Evolutionary conservation across 139 green algal species (phyloP).

Genomic region (Tetraselmis striata): DNA sequence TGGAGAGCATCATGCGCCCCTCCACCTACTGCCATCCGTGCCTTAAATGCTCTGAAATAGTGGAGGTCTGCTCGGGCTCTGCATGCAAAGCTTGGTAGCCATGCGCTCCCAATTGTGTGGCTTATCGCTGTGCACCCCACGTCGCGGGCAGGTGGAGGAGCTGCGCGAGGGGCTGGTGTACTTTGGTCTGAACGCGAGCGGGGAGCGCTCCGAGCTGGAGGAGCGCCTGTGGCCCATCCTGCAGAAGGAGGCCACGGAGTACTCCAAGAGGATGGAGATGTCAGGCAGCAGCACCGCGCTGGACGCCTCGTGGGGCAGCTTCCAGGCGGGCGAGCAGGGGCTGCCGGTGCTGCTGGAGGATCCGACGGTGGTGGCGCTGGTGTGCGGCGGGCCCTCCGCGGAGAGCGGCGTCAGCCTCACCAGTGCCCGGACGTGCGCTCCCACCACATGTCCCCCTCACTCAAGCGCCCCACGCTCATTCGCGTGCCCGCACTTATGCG

Average conservation of each 20-base stretch:
- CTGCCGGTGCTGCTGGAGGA: background rate
- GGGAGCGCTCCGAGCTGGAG: background rate
- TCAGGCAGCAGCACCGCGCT: background rate
- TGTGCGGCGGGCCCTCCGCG: slow-evolving; percentile 40
- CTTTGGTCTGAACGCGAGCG: background rate
- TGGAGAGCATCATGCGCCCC: no score
- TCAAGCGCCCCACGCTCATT: no score
- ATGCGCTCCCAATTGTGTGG: no score
- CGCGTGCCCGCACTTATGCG: no score
- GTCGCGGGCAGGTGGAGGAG: background rate
- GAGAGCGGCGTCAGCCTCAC: slow-evolving; percentile 50
- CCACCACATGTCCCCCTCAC: no score
- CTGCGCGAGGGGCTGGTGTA: background rate
- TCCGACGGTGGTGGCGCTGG: slow-evolving; percentile 22
- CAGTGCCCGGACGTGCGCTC: slow-evolving; percentile 33
- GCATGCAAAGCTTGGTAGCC: no score
- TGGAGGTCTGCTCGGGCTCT: no score
- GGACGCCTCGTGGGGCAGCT: background rate
- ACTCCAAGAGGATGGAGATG: background rate
- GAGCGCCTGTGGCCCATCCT: background rate
- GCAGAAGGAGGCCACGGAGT: background rate
- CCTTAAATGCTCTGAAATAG: no score
- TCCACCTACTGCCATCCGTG: no score
- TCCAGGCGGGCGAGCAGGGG: background rate
- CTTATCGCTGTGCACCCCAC: no score